Evolutionary conservation across 139 green algal genomes (phyloP), one percentile per base, ranked within the genome.

Genomic region (Volvox africanus): DNA sequence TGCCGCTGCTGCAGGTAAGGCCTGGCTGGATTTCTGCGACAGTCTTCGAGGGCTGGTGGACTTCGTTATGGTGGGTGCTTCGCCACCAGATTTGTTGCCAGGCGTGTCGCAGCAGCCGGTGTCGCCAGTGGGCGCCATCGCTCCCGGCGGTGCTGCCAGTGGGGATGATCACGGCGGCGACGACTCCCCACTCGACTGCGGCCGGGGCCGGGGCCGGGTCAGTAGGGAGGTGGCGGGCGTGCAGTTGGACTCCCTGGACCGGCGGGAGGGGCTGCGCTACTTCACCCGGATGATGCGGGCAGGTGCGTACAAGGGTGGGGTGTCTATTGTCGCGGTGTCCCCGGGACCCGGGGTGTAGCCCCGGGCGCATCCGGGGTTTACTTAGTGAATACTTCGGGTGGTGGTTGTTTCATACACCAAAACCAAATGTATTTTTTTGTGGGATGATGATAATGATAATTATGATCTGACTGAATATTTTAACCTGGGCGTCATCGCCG

Each of bases 1-100:
- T 65, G 13, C 50, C 20, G 44, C 6, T 30, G 35, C 28, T 26
- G 0, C 78, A 91, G 78, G 88, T 21, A 6, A 22, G 0, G 82
- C 89, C 13, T 92, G 89, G 89, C 20, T 80, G 20, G 89, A 92
- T 0, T 92, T 92, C 82, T 92, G 89, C 67, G 89, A 92, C 2
- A 32, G 33, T 24, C 89, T 92, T 0, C 44, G 37, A 1, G 82
- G 28, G 22, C 61, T 85, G 18, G 71, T 21, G 0, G 82, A 86
- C 36, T 82, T 87, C 13, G 61, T 92, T 0, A 26, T 80, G n/a
- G 44, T n/a, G 19, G 20, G 16, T 26, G n/a, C n/a, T n/a, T 24
- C 36, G 36, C 20, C 20, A 1, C 14, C 37, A 36, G 32, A 19
- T 36, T 35, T 36, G 12, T 28, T 16, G 11, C 28, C 33, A 30